Evolutionary conservation across 2,329 filamentous ascomycete species (phyloP), one percentile per base, ranked within the genome.

Genomic region (Juglanconis oblonga): DNA sequence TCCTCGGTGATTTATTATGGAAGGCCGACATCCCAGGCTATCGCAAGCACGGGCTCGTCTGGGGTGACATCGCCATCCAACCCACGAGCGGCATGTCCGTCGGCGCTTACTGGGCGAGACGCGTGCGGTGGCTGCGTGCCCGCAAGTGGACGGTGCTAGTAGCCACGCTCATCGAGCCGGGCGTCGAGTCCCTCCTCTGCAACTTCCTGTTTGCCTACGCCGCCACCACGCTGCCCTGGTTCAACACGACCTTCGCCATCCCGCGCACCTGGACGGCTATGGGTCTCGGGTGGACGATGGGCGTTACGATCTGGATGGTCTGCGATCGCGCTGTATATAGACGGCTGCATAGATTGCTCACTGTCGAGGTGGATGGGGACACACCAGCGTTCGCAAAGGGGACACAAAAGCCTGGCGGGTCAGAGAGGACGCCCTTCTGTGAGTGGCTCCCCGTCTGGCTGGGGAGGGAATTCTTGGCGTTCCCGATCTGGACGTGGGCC

Each of bases 1-100:
- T 97, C 31, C 97, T 99, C 57, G 94, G 94, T 11, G 95, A 99
- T 66, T 77, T 95, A 1, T 81, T 99, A 4, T 99, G 93, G 92
- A 87, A 87, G 58, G 82, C 85, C n/a, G 70, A 76, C 2, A 74
- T 89, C 5, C 81, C 84, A 0, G 82, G 84, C 1, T 89, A 85
- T 76, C 82, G 83, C 45, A 96, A 96, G 68, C 95, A 99, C 71
- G 90, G 86, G 5, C 81, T 98, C 59, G 86, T 93, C 1, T 89
- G 88, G 70, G 92, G 92, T 4, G 93, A 98, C 70, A 78, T 97
- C 3, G 94, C 90, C 32, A 86, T 98, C 59, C 95, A 99, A 71
- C 96, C 96, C 42, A 90, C 96, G 76, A 86, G 88, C 3, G 85
- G 86, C 65, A 96, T 96, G 84, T 87, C 89, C 2, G 80, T 97